Evolutionary conservation across 106 monocot genomes (phyloP).

Genomic region (Allium fistulosum): DNA sequence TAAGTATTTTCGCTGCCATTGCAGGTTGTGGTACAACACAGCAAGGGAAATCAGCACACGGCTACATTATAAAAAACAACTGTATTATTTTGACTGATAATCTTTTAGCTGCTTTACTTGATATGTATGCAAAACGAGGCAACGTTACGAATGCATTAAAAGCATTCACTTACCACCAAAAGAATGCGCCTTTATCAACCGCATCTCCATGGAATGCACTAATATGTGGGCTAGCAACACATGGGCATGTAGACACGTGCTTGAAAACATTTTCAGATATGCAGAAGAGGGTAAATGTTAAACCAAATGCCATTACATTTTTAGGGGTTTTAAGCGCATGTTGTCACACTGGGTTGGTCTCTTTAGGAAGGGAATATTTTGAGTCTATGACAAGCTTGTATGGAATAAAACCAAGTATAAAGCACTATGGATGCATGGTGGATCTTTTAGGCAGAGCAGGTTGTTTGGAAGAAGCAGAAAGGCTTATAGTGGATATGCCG

Average conservation of each 20-base stretch:
- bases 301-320: conserved; percentile 68
- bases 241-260: conserved; percentile 31
- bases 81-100: conserved; percentile 41
- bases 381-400: conserved; percentile 42
- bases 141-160: conserved; percentile 25
- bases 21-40: conserved; percentile 42
- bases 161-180: conserved; percentile 24
- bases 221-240: conserved; percentile 51
- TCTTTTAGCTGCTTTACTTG: conserved; percentile 40
- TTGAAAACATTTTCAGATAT: conserved; percentile 33
- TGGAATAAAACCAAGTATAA: conserved; percentile 37
- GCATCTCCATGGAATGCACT: conserved; percentile 72
- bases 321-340: conserved; percentile 65
- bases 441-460: conserved; percentile 68
- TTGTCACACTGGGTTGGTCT: conserved; percentile 59
- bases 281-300: conserved; percentile 17
- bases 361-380: conserved; percentile 31
- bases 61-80: conserved; percentile 21
- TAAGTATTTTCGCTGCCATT: conserved; percentile 41
- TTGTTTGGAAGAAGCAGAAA: conserved; percentile 49
- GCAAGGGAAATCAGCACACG: conserved; percentile 43
- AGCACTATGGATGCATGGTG: conserved; percentile 78
- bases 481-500: conserved; percentile 39
- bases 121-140: conserved; percentile 73
- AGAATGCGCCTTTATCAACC: not conserved